phyloP scores from a whole-genome alignment of 2,329 filamentous ascomycete species.

The Talaromyces sp. region DNA sequence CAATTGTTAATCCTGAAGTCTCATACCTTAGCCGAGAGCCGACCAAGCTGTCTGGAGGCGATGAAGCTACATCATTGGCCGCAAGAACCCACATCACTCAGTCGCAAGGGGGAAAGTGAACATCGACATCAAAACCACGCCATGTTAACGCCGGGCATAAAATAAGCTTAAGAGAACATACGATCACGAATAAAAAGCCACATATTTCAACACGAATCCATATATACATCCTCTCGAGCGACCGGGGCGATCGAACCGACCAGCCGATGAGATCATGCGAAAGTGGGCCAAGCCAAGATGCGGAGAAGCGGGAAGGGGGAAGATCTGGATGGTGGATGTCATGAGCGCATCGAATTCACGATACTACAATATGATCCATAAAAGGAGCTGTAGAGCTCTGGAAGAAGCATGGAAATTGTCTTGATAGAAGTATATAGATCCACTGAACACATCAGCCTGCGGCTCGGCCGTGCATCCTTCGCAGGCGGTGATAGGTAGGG shows the following conservation, averaged over 20 bases:
- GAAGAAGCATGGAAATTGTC: not conserved
- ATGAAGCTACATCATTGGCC: not conserved
- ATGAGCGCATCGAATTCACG: too few species aligned
- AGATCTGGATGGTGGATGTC: conserved; percentile 1
- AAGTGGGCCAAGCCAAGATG: not conserved
- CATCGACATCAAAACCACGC: too few species aligned
- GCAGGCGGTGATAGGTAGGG: not conserved
- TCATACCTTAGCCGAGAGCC: conserved; percentile 5
- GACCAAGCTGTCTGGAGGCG: not conserved
- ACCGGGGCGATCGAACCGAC: conserved; percentile 14
- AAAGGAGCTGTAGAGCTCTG: too few species aligned
- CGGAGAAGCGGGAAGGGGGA: not conserved
- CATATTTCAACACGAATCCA: not conserved
- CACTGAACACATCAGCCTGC: too few species aligned
- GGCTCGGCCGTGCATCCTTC: not conserved
- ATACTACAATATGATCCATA: not conserved
- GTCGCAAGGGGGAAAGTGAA: not conserved
- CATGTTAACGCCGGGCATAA: not conserved
- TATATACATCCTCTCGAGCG: conserved; percentile 17
- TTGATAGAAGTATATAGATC: not conserved
- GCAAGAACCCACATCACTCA: not conserved
- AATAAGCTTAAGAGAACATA: not conserved
- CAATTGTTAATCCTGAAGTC: too few species aligned
- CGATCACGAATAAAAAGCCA: conserved; percentile 1
- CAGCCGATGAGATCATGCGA: conserved; percentile 7